Percentiles rank a stretch among this genome's conserved stretches.
These are phyloP conservation scores for Arthrobotrys sinensis DNA, from an alignment of 2,329 filamentous ascomycete species.

Conservation along the genomic window DNA sequence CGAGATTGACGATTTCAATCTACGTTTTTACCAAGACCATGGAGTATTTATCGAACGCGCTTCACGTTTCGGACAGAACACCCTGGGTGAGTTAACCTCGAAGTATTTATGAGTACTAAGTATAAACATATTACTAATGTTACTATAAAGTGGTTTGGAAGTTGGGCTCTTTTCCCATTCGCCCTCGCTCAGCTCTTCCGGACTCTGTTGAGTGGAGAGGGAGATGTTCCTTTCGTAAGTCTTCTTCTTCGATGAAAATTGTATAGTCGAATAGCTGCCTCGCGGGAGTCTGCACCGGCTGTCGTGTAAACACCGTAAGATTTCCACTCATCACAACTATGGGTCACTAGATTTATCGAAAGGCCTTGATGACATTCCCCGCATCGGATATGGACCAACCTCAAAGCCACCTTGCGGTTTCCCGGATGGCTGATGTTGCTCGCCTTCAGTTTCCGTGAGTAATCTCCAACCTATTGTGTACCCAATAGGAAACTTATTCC, in stretches of 20 bases:
- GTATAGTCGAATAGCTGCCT: too few species aligned
- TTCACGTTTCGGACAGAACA: constrained; percentile 2
- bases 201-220: constrained; percentile 12
- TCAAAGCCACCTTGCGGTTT: neutral
- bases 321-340: neutral
- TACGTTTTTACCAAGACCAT: constrained; percentile 50
- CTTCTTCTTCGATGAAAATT: neutral
- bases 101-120: neutral
- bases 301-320: neutral
- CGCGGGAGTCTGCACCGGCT: too few species aligned
- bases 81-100: constrained; percentile 33
- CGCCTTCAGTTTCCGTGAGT: constrained; percentile 49
- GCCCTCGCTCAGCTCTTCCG: constrained; percentile 49
- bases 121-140: neutral
- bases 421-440: constrained; percentile 39
- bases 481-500: neutral
- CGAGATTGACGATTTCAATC: constrained; percentile 38
- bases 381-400: neutral
- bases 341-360: constrained; percentile 31
- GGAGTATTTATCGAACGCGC: constrained; percentile 52
- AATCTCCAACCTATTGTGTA: neutral
- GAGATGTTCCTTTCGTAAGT: constrained; percentile 42
- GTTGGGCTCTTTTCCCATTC: constrained; percentile 48
- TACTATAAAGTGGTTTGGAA: constrained; percentile 50
- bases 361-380: constrained; percentile 43